Evolutionary conservation across 306 rosid species (phyloP).

Genomic region (Begonia fuchsioides): DNA sequence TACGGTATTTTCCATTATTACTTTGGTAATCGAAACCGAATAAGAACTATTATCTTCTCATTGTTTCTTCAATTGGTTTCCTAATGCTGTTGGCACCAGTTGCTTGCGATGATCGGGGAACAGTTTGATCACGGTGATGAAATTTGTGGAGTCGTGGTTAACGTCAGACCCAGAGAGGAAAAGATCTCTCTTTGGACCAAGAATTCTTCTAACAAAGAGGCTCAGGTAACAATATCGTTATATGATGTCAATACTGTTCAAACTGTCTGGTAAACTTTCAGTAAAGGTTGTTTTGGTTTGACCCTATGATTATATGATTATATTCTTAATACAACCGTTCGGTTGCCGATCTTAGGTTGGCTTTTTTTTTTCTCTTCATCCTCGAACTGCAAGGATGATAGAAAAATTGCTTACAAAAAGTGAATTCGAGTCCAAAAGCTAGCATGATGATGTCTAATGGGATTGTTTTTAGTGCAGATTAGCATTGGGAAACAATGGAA

Average conservation of each 20-base stretch:
- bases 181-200: slow-evolving; percentile 77
- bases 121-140: slow-evolving; percentile 95
- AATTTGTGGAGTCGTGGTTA: slow-evolving; percentile 94
- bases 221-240: slow-evolving; percentile 63
- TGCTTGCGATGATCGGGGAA: slow-evolving; percentile 92
- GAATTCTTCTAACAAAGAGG: slow-evolving; percentile 72
- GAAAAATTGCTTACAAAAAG: too few relatives aligned
- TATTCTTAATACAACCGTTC: neutral
- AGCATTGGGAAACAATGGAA: slow-evolving; percentile 98
- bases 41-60: neutral
- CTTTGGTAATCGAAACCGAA: neutral
- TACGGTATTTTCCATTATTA: slow-evolving; percentile 37
- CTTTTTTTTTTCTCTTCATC: too few relatives aligned
- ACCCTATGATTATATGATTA: neutral
- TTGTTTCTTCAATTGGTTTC: slow-evolving; percentile 1
- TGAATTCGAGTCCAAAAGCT: neutral
- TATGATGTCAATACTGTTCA: too few relatives aligned
- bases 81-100: slow-evolving; percentile 24
- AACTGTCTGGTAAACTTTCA: too few relatives aligned
- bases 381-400: too few relatives aligned
- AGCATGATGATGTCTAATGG: neutral
- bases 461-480: slow-evolving; percentile 25
- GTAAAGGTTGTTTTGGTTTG: too few relatives aligned
- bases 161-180: slow-evolving; percentile 45
- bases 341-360: too few relatives aligned